Evolutionary conservation across 768 basidiomycete species (phyloP), one percentile per base, ranked within the genome.

Genomic region (Chalciporus chontae): DNA sequence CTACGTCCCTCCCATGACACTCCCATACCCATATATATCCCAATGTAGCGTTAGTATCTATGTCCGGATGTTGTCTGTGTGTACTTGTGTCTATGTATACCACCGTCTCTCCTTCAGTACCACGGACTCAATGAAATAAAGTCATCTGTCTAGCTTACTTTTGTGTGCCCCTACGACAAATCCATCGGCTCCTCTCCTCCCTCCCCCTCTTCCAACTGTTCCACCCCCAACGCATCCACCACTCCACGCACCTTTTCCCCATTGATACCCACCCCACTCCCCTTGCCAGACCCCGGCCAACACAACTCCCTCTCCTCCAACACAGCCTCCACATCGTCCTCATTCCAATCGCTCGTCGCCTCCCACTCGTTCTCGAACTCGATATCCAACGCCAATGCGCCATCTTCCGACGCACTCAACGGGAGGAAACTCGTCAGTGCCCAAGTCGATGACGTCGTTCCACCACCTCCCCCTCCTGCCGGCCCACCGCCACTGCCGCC

Each of bases 361-460:
- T 91, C 90, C 89, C 90, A 92, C 53, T 87, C 87, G 53, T 90
- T 90, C 60, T 92, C 89, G 59, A 91, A 92, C 65, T 91, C 88
- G 48, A 91, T 85, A 56, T 90, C 90, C 39, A 86, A 69, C 17
- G 82, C 72, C 32, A 83, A 57, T 62, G 87, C 84, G 4, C 49
- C 47, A 4, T 65, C 63, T 36, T 80, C 78, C 39, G 77, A 77
- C 1, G 79, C 80, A 38, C 65, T 66, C 34, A 65, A 39, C 2
- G 59, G 65, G 4, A 67, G 52, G 38, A 68, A 68, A 11, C 50
- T 39, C 8, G 61, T 55, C 7, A 68, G 55, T 0, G 50, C 52
- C 11, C 57, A 65, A 0, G 34, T 36, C 34, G 8, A 15, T 3
- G 34, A 4, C 9, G 61, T 46, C 0, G 47, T 45, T 7, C 55